Evolutionary conservation across 2,329 filamentous ascomycete genomes (phyloP), one percentile per base, ranked within the genome.

Genomic region (Teratosphaeria gauchensis): DNA sequence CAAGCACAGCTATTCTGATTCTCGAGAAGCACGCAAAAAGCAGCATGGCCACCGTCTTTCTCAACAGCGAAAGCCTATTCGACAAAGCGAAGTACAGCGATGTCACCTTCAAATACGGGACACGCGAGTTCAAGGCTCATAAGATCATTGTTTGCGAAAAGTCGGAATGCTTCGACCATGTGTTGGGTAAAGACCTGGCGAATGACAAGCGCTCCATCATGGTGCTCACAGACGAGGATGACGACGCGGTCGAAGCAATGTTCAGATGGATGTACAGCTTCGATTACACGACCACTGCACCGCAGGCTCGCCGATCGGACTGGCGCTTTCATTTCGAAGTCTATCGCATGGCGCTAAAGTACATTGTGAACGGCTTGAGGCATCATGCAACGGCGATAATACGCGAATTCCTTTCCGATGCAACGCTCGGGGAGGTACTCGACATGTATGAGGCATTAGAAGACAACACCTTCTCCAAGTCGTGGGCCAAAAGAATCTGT

Each of bases 231-330:
- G 55, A 56, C 11, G 55, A 59, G 21, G 38, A 60, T 28, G 51
- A 57, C 32, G 55, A 59, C 6, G 60, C 52, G 1, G 52, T 58
- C 8, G 42, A 58, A 30, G 60, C 58, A 7, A 56, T 62, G 58
- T 58, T 62, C 6, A 55, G 54, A 8, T 60, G 53, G 51, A 30
- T 59, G 9, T 62, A 62, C 53, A 53, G 38, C 46, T 60, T 60
- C 35, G 52, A 59, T 7, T 62, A 61, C 24, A 28, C 2, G 24
- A 4, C 24, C 4, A 28, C 53, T 28, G 24, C 24, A 28, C 24
- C 24, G 24, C 24, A 28, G 24, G 24, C 24, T 28, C 24, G 24
- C 24, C 24, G 24, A 28, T 28, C 24, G 24, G 24, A 28, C 24
- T 28, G 24, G 24, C 24, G 24, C 4, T 28, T 28, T 28, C 24